A percentile compares a stretch with the other conserved stretches of the same genome.
Evolutionary conservation across 1,284 basidiomycete species (phyloP).

Genomic region (Ceratobasidium sp.): DNA sequence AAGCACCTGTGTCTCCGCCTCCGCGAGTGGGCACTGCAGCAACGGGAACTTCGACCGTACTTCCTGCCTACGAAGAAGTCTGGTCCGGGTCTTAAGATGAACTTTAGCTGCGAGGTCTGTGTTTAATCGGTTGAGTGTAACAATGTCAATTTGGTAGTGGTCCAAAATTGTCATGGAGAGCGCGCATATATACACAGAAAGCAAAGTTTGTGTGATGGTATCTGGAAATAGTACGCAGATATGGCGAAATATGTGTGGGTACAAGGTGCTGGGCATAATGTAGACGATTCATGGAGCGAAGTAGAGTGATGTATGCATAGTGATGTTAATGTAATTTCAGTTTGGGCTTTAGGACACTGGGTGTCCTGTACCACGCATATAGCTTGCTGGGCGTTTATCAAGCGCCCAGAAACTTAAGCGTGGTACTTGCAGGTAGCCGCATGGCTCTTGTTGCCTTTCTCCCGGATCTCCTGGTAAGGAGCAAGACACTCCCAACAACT

Average conservation of each 20-base stretch:
- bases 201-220: too few species aligned
- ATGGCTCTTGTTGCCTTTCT: conserved; percentile 1
- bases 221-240: too few species aligned
- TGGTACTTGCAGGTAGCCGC: conserved; percentile 9
- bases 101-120: not conserved
- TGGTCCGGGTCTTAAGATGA: not conserved
- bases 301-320: too few species aligned
- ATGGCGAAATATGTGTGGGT: too few species aligned
- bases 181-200: not conserved
- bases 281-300: too few species aligned
- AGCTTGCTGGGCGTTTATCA: not conserved
- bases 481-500: conserved; percentile 26
- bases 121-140: not conserved
- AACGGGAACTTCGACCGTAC: not conserved
- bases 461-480: conserved; percentile 1
- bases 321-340: too few species aligned
- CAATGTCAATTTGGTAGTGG: not conserved
- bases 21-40: conserved; percentile 5
- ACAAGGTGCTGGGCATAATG: too few species aligned
- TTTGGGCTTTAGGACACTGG: not conserved
- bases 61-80: not conserved
- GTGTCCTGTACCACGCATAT: not conserved
- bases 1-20: not conserved
- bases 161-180: not conserved
- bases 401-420: not conserved